phyloP scores from a whole-genome alignment of 202 grass and related monocot species.

The Setaria italica region DNA sequence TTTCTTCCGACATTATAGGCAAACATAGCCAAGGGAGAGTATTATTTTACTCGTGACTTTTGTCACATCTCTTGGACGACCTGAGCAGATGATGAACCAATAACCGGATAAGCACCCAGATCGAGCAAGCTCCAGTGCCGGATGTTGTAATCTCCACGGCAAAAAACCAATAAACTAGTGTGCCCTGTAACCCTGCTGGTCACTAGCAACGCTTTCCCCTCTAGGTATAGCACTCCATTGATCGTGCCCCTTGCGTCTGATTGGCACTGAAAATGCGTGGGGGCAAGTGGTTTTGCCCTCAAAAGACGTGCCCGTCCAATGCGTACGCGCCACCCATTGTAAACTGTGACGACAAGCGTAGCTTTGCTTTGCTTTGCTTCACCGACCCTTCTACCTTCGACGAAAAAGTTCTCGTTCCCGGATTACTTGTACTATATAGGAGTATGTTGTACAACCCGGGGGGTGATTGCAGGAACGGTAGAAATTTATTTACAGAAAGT shows the following conservation, averaged over 20 bases:
- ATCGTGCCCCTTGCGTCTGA: neutral
- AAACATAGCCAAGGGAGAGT: too few species aligned
- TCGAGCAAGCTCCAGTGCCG: neutral
- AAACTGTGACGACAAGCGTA: neutral
- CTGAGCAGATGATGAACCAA: neutral
- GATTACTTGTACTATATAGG: too few species aligned
- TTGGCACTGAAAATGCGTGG: constrained; percentile 11
- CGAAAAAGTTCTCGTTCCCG: too few species aligned
- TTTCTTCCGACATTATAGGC: too few species aligned
- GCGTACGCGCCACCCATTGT: neutral
- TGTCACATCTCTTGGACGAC: too few species aligned
- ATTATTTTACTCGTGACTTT: too few species aligned
- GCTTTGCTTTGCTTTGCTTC: neutral
- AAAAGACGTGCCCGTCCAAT: neutral
- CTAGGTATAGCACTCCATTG: neutral
- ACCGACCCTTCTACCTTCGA: neutral
- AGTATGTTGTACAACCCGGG: too few species aligned
- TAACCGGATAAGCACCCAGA: neutral
- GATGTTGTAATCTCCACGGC: constrained; percentile 12
- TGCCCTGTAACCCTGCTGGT: neutral
- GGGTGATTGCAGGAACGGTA: too few species aligned
- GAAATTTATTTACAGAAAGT: too few species aligned
- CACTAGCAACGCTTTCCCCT: neutral
- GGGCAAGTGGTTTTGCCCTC: neutral
- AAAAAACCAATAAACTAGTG: neutral